Percentiles rank a stretch among this genome's conserved stretches.
Evolutionary conservation across 139 green algal species (phyloP).

Genomic region (Chlorella sp.): DNA sequence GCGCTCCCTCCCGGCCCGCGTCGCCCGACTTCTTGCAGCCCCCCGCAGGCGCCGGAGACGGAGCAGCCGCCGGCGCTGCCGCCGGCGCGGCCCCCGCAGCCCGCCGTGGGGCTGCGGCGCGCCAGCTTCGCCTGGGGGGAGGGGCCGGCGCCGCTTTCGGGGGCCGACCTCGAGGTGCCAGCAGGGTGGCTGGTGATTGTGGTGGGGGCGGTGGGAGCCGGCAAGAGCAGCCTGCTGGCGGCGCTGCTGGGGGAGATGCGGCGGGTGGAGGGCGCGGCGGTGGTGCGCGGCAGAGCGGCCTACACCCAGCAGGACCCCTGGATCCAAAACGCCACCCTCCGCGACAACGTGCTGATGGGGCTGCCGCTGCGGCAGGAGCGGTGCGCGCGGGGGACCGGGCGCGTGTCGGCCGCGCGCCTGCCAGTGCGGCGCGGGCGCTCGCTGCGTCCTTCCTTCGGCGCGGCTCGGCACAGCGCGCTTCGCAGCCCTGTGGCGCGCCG

Average conservation of each 20-base stretch:
- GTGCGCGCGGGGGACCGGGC: too few species aligned
- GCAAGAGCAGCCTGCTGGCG: slow-evolving; percentile 72
- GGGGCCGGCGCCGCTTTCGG: slow-evolving; percentile 14
- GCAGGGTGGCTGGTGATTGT: slow-evolving; percentile 46
- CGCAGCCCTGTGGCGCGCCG: too few species aligned
- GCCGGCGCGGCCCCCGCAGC: not conserved
- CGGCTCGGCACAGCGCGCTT: too few species aligned
- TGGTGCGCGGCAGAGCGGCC: slow-evolving; percentile 51
- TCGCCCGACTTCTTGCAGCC: too few species aligned
- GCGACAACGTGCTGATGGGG: slow-evolving; percentile 86
- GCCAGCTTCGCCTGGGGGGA: slow-evolving; percentile 33
- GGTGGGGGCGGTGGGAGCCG: slow-evolving; percentile 54
- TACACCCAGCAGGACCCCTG: slow-evolving; percentile 82
- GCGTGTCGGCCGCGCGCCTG: too few species aligned
- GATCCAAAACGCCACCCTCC: slow-evolving; percentile 72
- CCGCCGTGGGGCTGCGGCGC: slow-evolving; percentile 23
- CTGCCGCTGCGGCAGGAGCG: slow-evolving; percentile 37
- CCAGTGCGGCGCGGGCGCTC: too few species aligned
- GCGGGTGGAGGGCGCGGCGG: slow-evolving; percentile 8
- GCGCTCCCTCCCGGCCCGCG: too few species aligned
- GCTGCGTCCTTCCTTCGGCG: too few species aligned
- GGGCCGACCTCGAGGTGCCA: slow-evolving; percentile 39
- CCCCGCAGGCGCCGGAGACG: slow-evolving; percentile 64
- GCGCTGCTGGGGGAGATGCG: slow-evolving; percentile 66
- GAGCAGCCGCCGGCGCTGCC: slow-evolving; percentile 17